These are phyloP conservation scores for Torulaspora delbrueckii DNA, from an alignment of 805 yeast genomes.

Conservation along the genomic window DNA sequence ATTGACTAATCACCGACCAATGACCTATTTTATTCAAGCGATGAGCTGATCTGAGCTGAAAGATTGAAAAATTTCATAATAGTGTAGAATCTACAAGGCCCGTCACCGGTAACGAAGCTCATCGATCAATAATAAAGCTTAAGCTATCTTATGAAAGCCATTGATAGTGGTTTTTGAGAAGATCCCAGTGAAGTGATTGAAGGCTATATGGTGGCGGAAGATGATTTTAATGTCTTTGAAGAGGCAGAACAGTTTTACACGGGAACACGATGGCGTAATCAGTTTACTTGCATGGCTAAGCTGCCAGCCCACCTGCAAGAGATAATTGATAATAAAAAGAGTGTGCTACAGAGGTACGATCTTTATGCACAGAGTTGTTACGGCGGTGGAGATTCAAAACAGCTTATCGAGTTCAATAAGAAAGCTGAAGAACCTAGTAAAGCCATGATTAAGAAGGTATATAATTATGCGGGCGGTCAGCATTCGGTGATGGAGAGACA, in stretches of 20 bases:
- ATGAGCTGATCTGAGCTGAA: slow-evolving; percentile 1
- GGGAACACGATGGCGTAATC: slow-evolving; percentile 29
- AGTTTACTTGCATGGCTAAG: slow-evolving; percentile 23
- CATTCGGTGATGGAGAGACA: slow-evolving; percentile 26
- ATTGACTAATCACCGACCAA: background rate
- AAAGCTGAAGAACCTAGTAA: slow-evolving; percentile 2
- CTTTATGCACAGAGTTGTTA: background rate
- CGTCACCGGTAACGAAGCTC: slow-evolving; percentile 4
- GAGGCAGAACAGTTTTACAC: slow-evolving; percentile 30
- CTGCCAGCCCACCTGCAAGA: slow-evolving; percentile 33
- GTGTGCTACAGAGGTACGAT: slow-evolving; percentile 16
- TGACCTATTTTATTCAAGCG: background rate
- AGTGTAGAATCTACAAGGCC: background rate
- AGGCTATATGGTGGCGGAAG: background rate
- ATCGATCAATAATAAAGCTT: no score
- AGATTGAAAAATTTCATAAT: slow-evolving; percentile 12
- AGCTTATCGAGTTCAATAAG: slow-evolving; percentile 8
- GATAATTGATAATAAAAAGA: slow-evolving; percentile 22
- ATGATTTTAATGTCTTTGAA: slow-evolving; percentile 6
- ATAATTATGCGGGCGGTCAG: slow-evolving; percentile 6
- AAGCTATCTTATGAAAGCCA: background rate
- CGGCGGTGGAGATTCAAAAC: background rate
- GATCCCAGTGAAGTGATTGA: background rate
- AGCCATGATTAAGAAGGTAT: slow-evolving; percentile 7
- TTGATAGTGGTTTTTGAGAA: background rate